Percentiles rank a stretch among this genome's conserved stretches.
These are phyloP conservation scores for Globisporangium emineosum DNA, from an alignment of 352 stramenopile genomes.

Conservation along the genomic window DNA sequence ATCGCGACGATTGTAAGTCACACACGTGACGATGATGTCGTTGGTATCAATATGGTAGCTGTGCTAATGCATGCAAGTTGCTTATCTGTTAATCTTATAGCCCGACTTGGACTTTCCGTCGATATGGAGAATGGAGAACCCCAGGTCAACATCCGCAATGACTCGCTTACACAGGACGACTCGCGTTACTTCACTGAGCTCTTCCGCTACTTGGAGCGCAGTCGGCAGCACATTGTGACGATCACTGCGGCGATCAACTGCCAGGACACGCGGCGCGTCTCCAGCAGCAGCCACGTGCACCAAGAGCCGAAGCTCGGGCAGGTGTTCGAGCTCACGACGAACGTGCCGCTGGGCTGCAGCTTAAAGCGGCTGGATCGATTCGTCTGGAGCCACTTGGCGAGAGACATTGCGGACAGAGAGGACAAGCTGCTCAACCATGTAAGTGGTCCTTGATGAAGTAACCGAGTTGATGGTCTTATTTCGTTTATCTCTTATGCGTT, in stretches of 20 bases:
- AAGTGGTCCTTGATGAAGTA: neutral
- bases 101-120: conserved; percentile 1
- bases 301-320: neutral
- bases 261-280: neutral
- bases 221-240: neutral
- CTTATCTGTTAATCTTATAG: too few relatives aligned
- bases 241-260: neutral
- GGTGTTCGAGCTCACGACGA: conserved; percentile 8
- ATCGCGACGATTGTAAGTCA: conserved; percentile 9
- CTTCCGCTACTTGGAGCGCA: neutral
- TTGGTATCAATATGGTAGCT: too few relatives aligned
- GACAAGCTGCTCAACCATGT: neutral
- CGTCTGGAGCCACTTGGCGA: conserved; percentile 3
- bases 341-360: neutral
- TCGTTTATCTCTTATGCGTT: neutral
- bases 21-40: too few relatives aligned
- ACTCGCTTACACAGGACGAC: neutral
- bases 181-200: neutral
- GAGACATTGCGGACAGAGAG: neutral
- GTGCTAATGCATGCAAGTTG: too few relatives aligned
- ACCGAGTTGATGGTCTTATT: neutral
- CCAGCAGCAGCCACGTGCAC: neutral
- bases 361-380: neutral
- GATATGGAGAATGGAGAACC: neutral
- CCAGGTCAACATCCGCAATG: neutral